These are phyloP conservation scores for Pseudocohnilembus persalinus DNA, from an alignment of 169 alveolate genomes.

Conservation along the genomic window DNA sequence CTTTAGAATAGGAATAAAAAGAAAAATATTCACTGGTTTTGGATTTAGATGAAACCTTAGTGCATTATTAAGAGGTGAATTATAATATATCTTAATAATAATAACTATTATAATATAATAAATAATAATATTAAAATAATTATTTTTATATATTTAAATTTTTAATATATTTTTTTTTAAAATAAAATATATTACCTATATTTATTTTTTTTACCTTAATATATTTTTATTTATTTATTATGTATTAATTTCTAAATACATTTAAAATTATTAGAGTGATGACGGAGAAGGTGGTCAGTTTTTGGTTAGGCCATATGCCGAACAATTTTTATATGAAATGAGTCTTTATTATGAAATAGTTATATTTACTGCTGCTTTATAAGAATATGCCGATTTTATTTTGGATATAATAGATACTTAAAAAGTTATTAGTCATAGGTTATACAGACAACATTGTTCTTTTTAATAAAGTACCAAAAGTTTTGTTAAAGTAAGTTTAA, in stretches of 20 bases:
- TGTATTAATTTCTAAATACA: too few species aligned
- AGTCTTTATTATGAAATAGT: conserved; percentile 81
- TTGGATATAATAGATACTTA: conserved; percentile 78
- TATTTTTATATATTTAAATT: too few species aligned
- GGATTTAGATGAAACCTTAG: conserved; percentile 81
- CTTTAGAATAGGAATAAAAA: not conserved
- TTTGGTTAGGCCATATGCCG: conserved; percentile 36
- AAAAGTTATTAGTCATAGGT: conserved; percentile 68
- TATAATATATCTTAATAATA: not conserved
- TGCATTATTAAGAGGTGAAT: conserved; percentile 63
- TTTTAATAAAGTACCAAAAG: conserved; percentile 53
- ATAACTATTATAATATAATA: too few species aligned
- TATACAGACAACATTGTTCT: conserved; percentile 86
- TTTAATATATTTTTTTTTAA: too few species aligned
- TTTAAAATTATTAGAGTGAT: conserved; percentile 2
- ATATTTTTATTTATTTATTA: too few species aligned
- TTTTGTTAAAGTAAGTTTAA: not conserved
- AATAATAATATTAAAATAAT: too few species aligned
- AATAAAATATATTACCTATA: too few species aligned
- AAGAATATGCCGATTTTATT: conserved; percentile 90
- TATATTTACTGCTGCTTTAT: conserved; percentile 88
- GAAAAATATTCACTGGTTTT: conserved; percentile 59
- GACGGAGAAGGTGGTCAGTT: conserved; percentile 30
- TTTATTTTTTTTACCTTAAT: too few species aligned
- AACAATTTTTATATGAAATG: conserved; percentile 67